Evolutionary conservation across 495 filamentous ascomycete genomes (phyloP).

Genomic region (Penicillium cosmopolitanum): DNA sequence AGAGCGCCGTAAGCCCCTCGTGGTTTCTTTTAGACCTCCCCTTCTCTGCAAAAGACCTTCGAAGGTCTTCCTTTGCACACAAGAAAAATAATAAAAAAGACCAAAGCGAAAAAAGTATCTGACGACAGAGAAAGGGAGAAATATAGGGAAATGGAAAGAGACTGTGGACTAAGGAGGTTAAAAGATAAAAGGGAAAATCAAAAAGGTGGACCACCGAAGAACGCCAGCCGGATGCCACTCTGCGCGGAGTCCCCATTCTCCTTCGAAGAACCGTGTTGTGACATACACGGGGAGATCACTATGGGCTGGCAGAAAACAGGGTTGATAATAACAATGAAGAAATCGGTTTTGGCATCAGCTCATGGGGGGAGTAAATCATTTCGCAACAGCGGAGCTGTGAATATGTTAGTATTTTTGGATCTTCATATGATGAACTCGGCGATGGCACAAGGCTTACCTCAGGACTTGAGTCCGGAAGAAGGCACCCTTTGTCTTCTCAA

Average conservation of each 20-base stretch:
- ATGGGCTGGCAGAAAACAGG: conserved; percentile 45
- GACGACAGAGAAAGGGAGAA: conserved; percentile 12
- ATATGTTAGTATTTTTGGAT: conserved; percentile 12
- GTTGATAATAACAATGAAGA: conserved; percentile 41
- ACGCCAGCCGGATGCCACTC: conserved; percentile 57
- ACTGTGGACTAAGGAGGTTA: conserved; percentile 33
- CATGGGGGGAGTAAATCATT: conserved; percentile 40
- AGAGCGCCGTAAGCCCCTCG: conserved; percentile 14
- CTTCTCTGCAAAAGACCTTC: conserved; percentile 21
- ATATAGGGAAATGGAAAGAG: conserved; percentile 29
- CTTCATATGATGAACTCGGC: not conserved
- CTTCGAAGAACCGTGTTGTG: conserved; percentile 41
- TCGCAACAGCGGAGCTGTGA: conserved; percentile 50
- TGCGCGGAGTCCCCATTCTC: conserved; percentile 42
- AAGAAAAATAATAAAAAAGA: conserved; percentile 14
- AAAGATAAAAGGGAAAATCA: conserved; percentile 42
- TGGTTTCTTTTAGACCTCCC: conserved; percentile 18
- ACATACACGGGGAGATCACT: conserved; percentile 43
- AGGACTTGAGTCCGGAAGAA: conserved; percentile 87
- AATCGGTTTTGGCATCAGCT: conserved; percentile 36
- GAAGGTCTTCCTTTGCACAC: conserved; percentile 16
- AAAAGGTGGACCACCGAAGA: conserved; percentile 49
- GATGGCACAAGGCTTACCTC: conserved; percentile 39
- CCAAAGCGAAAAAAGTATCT: conserved; percentile 8
- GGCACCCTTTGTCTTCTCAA: conserved; percentile 92